Conservation (phyloP, 805 yeast species). For the Saccharomycopsis sp. region DNA sequence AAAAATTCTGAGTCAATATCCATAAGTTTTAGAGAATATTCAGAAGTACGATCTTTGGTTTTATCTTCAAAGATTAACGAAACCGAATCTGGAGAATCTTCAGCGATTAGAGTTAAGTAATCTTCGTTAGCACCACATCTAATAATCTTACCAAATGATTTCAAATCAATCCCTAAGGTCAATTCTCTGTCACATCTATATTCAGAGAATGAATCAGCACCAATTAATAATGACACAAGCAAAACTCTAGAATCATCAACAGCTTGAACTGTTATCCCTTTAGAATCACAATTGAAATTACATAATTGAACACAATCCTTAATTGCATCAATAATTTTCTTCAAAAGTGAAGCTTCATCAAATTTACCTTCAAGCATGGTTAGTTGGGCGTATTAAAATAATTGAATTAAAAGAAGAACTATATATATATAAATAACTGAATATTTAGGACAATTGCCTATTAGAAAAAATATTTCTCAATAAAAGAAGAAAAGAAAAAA, state of each 20-base stretch:
- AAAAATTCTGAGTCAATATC: constrained; percentile 93
- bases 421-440: no score
- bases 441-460: no score
- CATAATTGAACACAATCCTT: constrained; percentile 92
- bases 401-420: no score
- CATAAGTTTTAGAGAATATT: constrained; percentile 87
- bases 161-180: constrained; percentile 86
- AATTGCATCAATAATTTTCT: constrained; percentile 88
- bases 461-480: no score
- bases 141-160: constrained; percentile 79
- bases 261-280: constrained; percentile 94
- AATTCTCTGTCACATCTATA: constrained; percentile 94
- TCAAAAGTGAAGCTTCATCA: constrained; percentile 84
- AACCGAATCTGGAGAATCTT: constrained; percentile 76
- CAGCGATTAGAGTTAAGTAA: constrained; percentile 81
- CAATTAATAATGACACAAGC: constrained; percentile 80
- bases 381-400: no score
- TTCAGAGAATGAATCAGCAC: constrained; percentile 79
- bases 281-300: constrained; percentile 94
- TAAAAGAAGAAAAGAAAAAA: no score
- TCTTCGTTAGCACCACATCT: constrained; percentile 90
- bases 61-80: constrained; percentile 84
- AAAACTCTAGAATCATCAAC: constrained; percentile 96
- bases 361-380: constrained; percentile 95
- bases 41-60: constrained; percentile 84